phyloP scores from a whole-genome alignment of 306 rosid species.

The Trifolium fragiferum region DNA sequence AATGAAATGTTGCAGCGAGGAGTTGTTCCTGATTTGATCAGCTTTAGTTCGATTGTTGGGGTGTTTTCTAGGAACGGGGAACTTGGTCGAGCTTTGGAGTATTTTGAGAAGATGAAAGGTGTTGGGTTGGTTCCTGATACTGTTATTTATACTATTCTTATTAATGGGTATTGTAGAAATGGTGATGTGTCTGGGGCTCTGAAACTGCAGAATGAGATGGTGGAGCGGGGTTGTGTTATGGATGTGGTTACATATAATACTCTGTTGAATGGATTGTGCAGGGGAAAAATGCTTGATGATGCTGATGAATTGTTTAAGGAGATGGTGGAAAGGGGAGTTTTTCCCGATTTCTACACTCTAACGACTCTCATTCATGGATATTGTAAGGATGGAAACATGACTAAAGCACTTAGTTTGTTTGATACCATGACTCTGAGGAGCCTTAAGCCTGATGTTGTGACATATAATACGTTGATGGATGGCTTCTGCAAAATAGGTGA shows the following conservation, averaged over 20 bases:
- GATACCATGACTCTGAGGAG: slow-evolving; percentile 60
- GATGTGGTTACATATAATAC: slow-evolving; percentile 84
- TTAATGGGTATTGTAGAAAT: slow-evolving; percentile 76
- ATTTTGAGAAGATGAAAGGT: slow-evolving; percentile 66
- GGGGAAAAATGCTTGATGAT: slow-evolving; percentile 72
- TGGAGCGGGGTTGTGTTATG: slow-evolving; percentile 68
- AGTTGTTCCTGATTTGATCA: slow-evolving; percentile 78
- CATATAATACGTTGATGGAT: slow-evolving; percentile 79
- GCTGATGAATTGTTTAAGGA: slow-evolving; percentile 74
- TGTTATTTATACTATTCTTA: slow-evolving; percentile 83
- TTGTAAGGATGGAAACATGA: slow-evolving; percentile 80
- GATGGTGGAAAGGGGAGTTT: slow-evolving; percentile 85
- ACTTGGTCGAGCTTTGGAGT: slow-evolving; percentile 58
- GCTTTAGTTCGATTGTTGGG: slow-evolving; percentile 73
- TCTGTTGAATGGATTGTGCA: slow-evolving; percentile 79
- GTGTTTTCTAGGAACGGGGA: slow-evolving; percentile 68
- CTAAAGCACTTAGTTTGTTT: slow-evolving; percentile 63
- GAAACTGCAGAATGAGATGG: slow-evolving; percentile 76
- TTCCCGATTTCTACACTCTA: slow-evolving; percentile 84
- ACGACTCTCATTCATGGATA: slow-evolving; percentile 90
- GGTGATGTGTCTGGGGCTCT: slow-evolving; percentile 72
- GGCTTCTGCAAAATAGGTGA: slow-evolving; percentile 91
- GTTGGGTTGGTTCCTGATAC: slow-evolving; percentile 80
- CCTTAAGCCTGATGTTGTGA: slow-evolving; percentile 83
- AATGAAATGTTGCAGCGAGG: slow-evolving; percentile 59